Conservation (phyloP, 306 rosid genomes). For the Prunus dulcis region DNA sequence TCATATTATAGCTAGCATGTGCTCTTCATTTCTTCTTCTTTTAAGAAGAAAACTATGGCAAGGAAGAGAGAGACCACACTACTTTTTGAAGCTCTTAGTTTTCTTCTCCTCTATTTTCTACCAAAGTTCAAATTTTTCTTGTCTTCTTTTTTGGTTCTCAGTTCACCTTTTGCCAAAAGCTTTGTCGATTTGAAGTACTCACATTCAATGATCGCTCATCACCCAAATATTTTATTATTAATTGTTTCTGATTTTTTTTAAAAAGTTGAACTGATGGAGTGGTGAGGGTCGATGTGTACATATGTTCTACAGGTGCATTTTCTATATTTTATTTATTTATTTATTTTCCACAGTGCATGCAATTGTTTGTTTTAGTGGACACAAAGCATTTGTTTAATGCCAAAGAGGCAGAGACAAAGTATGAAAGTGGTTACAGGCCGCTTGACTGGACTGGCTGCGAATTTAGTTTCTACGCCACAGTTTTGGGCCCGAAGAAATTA, state of each 20-base stretch:
- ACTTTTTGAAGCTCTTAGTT: conserved; percentile 8
- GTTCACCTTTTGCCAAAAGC: conserved; percentile 35
- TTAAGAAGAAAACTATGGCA: conserved; percentile 23
- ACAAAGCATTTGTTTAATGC: conserved; percentile 26
- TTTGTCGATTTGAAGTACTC: conserved; percentile 36
- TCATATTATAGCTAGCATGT: conserved; percentile 1
- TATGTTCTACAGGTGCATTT: background rate
- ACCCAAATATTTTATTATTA: conserved; percentile 26
- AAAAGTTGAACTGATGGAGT: conserved; percentile 27
- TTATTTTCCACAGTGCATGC: background rate
- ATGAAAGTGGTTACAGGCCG: conserved; percentile 32
- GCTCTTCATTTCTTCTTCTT: background rate
- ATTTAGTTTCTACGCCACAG: conserved; percentile 14
- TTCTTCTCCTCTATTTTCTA: background rate
- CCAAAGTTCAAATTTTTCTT: conserved; percentile 17
- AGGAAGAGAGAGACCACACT: conserved; percentile 17
- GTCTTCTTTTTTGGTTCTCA: conserved; percentile 37
- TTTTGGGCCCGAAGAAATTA: conserved; percentile 25
- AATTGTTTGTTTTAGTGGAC: background rate
- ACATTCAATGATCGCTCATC: conserved; percentile 39
- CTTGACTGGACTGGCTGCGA: conserved; percentile 27
- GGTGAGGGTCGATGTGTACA: conserved; percentile 11
- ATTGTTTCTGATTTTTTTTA: conserved; percentile 12
- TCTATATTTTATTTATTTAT: conserved; percentile 8
- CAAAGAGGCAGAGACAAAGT: conserved; percentile 25